A percentile compares a stretch with the other conserved stretches of the same genome.
Conservation (phyloP, 345 rosid genomes). For the Atalantia buxifolia region DNA sequence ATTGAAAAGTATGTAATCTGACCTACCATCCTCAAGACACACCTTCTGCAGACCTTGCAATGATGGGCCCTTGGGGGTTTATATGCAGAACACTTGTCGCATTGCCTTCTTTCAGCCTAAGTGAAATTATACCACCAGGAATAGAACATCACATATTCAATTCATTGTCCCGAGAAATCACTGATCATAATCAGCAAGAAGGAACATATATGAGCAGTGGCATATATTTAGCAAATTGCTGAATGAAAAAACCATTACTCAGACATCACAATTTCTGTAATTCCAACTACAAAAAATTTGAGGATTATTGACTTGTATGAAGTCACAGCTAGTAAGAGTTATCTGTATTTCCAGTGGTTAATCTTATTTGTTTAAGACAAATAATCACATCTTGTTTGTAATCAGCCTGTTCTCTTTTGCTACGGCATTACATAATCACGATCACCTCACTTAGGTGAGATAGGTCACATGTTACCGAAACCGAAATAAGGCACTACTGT, state of each 20-base stretch:
- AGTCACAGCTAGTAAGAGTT: background rate
- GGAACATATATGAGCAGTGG: background rate
- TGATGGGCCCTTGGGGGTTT: conserved; percentile 93
- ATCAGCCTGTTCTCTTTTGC: background rate
- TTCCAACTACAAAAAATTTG: background rate
- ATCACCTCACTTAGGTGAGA: background rate
- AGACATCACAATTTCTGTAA: background rate
- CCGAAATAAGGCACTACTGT: background rate
- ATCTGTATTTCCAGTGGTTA: background rate
- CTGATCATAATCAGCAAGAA: background rate
- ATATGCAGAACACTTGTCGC: conserved; percentile 69
- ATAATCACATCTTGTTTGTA: background rate
- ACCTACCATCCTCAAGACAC: conserved; percentile 88
- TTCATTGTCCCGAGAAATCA: background rate
- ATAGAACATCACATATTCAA: background rate
- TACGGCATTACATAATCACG: background rate
- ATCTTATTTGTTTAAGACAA: background rate
- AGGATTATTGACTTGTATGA: background rate
- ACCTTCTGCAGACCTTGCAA: conserved; percentile 87
- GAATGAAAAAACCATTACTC: background rate
- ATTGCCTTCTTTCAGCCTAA: conserved; percentile 58
- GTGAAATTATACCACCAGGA: conserved; percentile 9
- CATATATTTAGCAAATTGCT: background rate
- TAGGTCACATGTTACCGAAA: background rate
- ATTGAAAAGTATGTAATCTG: conserved; percentile 2